Evolutionary conservation across 306 rosid species (phyloP).

Genomic region (Leucaena leucocephala): DNA sequence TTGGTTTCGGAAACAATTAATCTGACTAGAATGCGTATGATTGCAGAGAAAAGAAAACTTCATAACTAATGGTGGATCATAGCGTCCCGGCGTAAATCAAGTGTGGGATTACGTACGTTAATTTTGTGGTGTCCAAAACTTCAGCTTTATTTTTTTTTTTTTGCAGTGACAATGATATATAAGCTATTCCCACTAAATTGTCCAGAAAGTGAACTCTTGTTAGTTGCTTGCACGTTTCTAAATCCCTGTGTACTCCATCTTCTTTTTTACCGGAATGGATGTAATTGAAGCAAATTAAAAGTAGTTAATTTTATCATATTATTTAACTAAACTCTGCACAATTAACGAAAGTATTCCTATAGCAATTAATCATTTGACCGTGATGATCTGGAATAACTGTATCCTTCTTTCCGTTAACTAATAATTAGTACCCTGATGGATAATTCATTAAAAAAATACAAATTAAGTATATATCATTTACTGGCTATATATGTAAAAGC

Average conservation of each 20-base stretch:
- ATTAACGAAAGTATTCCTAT: background rate
- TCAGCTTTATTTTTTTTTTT: background rate
- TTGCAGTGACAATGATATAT: background rate
- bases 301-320: background rate
- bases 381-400: background rate
- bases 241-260: background rate
- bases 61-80: background rate
- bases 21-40: background rate
- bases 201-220: background rate
- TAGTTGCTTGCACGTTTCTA: slow-evolving; percentile 6
- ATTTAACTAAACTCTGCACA: background rate
- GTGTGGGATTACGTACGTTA: background rate
- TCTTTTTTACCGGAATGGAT: background rate
- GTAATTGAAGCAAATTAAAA: background rate
- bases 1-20: background rate
- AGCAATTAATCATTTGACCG: background rate
- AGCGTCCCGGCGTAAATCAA: background rate
- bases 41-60: background rate
- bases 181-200: slow-evolving; percentile 4
- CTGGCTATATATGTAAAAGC: background rate
- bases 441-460: background rate
- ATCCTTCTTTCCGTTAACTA: background rate
- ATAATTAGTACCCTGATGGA: background rate
- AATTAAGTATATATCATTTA: background rate
- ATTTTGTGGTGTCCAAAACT: background rate